phyloP scores from a whole-genome alignment of 2,329 filamentous ascomycete genomes.

The Cladosporium sp. region DNA sequence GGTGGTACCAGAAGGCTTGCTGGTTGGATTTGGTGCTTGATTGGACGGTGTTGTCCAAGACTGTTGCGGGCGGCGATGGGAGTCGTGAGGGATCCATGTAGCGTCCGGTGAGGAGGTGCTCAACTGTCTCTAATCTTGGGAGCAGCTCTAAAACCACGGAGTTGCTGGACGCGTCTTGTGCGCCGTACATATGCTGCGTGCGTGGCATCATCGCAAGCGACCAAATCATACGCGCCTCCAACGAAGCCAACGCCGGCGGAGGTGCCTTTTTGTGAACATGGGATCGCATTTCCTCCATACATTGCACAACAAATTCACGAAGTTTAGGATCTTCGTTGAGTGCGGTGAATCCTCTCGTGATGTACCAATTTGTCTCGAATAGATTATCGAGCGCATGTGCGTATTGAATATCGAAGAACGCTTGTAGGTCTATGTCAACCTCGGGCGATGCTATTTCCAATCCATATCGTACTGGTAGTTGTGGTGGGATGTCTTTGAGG shows the following conservation, averaged over 20 bases:
- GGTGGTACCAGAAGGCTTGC: conserved; percentile 67
- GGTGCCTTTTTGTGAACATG: conserved; percentile 9
- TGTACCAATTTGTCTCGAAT: conserved; percentile 83
- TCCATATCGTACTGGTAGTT: conserved; percentile 39
- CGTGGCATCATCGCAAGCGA: conserved; percentile 47
- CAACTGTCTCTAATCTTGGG: conserved; percentile 69
- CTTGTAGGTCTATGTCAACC: conserved; percentile 62
- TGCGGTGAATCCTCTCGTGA: conserved; percentile 48
- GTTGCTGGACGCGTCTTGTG: conserved; percentile 43
- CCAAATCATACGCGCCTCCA: conserved; percentile 60
- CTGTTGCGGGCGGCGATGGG: conserved; percentile 38
- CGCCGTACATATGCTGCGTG: conserved; percentile 26
- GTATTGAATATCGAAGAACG: conserved; percentile 74
- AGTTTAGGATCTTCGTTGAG: conserved; percentile 55
- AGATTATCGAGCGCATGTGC: conserved; percentile 69
- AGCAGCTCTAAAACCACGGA: conserved; percentile 53
- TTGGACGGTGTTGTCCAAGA: conserved; percentile 31
- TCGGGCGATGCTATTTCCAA: conserved; percentile 34
- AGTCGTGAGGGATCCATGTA: conserved; percentile 60
- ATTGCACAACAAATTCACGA: conserved; percentile 63
- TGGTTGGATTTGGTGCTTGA: conserved; percentile 42
- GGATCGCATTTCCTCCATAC: conserved; percentile 48
- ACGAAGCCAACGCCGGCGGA: conserved; percentile 37
- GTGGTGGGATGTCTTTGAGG: conserved; percentile 57
- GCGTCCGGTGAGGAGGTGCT: conserved; percentile 70